Evolutionary conservation across 2,329 filamentous ascomycete species (phyloP).

Genomic region (Trichoderma sp.): DNA sequence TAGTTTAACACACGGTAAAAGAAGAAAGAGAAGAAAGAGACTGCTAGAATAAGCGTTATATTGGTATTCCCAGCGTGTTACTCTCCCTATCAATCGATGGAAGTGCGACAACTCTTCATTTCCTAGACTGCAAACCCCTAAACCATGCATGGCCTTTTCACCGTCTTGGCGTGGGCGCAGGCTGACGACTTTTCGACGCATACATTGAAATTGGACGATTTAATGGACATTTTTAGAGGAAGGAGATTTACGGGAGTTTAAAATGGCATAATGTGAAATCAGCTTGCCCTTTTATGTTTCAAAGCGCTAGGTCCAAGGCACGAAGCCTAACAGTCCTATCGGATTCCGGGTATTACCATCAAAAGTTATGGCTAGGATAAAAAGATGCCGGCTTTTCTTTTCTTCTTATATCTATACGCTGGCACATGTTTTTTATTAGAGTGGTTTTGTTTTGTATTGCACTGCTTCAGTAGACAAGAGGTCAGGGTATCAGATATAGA

Average conservation of each 20-base stretch:
- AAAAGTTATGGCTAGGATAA: constrained; percentile 17
- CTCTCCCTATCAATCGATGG: background rate
- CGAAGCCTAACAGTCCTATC: background rate
- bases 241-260: background rate
- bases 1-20: background rate
- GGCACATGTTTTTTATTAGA: background rate
- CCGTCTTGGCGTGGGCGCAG: background rate
- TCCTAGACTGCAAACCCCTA: background rate
- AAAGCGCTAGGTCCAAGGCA: background rate
- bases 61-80: constrained; percentile 2
- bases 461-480: background rate
- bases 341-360: background rate
- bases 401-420: background rate
- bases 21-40: background rate
- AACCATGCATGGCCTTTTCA: background rate
- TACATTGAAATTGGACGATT: background rate
- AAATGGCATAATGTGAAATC: background rate
- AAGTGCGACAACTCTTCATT: background rate
- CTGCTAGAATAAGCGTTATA: background rate
- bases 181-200: background rate
- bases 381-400: background rate
- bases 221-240: background rate
- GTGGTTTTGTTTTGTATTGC: constrained; percentile 3
- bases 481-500: constrained; percentile 16
- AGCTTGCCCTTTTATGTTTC: background rate